Conservation (phyloP, 106 monocot species). For the Triglochin maritima region DNA sequence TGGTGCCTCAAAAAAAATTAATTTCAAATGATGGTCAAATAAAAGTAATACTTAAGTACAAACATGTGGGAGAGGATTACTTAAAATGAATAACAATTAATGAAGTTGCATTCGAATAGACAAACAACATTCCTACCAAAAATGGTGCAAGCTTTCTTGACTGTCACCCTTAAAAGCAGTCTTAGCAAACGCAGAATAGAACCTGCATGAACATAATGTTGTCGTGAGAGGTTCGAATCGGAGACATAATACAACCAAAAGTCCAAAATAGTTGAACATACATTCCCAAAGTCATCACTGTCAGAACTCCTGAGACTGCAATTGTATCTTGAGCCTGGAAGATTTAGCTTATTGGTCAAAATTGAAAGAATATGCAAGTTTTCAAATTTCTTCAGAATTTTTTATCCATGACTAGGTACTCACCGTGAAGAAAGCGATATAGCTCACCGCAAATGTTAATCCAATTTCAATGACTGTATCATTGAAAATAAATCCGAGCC, state of each 20-base stretch:
- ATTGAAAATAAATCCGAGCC: conserved; percentile 95
- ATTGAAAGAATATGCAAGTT: not conserved
- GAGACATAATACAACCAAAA: too few relatives aligned
- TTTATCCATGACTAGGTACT: conserved; percentile 13
- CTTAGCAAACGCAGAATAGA: conserved; percentile 84
- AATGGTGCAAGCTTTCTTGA: conserved; percentile 94
- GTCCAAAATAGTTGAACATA: conserved; percentile 38
- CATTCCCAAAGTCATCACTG: conserved; percentile 99
- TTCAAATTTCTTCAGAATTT: not conserved
- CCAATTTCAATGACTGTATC: conserved; percentile 97
- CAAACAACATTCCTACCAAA: conserved; percentile 47
- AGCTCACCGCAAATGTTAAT: conserved; percentile 92
- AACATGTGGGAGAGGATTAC: too few relatives aligned
- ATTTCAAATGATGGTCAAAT: too few relatives aligned
- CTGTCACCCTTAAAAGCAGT: conserved; percentile 98
- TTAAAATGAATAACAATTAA: too few relatives aligned
- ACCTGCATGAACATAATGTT: conserved; percentile 33
- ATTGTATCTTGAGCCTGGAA: conserved; percentile 71
- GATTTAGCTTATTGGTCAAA: not conserved
- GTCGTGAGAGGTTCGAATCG: too few relatives aligned
- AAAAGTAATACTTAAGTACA: too few relatives aligned
- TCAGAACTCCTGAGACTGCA: conserved; percentile 86
- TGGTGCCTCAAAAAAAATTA: too few relatives aligned
- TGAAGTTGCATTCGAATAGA: too few relatives aligned
- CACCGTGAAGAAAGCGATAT: conserved; percentile 84